phyloP scores from a whole-genome alignment of 2,329 filamentous ascomycete species.

The Diaporthe sp. region DNA sequence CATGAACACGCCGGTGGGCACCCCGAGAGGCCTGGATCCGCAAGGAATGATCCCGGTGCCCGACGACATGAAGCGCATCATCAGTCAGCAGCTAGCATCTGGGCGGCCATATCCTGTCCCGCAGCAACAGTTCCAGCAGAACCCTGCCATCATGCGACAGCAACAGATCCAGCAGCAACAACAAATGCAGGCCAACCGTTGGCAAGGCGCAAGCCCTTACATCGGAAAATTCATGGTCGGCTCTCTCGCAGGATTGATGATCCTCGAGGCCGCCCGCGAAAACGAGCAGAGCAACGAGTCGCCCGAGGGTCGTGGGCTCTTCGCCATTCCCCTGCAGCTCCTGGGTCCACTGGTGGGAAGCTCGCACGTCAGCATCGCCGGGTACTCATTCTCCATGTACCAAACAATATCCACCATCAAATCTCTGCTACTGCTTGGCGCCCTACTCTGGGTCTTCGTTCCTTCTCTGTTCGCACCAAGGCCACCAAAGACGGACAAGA shows the following conservation, averaged over 20 bases:
- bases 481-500: conserved; percentile 63
- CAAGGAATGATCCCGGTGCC: conserved; percentile 76
- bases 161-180: conserved; percentile 70
- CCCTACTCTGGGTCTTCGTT: conserved; percentile 68
- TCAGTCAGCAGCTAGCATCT: conserved; percentile 69
- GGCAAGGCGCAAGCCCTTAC: conserved; percentile 69
- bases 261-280: conserved; percentile 83
- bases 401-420: conserved; percentile 67
- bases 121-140: conserved; percentile 55
- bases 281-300: conserved; percentile 75
- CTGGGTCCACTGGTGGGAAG: conserved; percentile 63
- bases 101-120: conserved; percentile 66
- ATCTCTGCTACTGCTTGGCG: conserved; percentile 65
- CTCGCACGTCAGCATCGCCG: conserved; percentile 67
- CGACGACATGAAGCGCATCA: conserved; percentile 74
- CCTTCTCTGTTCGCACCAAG: conserved; percentile 69
- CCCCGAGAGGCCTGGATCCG: conserved; percentile 58
- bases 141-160: conserved; percentile 64
- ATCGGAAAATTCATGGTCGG: conserved; percentile 91
- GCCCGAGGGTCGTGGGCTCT: conserved; percentile 76
- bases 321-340: conserved; percentile 73
- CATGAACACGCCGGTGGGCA: conserved; percentile 60
- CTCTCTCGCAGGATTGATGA: conserved; percentile 91
- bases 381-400: conserved; percentile 63
- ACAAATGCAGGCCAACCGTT: conserved; percentile 65